Evolutionary conservation across 768 basidiomycete species (phyloP), one percentile per base, ranked within the genome.

Genomic region (Hemileccinum rubropunctum): DNA sequence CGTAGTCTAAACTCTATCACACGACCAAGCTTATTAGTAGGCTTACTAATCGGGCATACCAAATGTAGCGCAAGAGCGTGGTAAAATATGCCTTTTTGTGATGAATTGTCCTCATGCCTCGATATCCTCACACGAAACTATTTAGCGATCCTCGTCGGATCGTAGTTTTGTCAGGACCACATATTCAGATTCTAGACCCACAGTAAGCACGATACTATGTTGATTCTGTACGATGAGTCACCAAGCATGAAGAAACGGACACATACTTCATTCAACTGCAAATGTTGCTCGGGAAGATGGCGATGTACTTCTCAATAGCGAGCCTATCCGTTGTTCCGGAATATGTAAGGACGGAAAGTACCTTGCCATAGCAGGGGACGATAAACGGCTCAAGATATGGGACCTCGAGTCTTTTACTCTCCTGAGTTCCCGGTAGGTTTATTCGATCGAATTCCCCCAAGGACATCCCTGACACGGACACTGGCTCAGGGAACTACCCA

Each of bases 301-400:
- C 41, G 65, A 65, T 7, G 58, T 54, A 4, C 36, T 77, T 3
- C 35, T 73, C 18, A 77, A 77, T 52, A 71, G 79, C 7, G 84
- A 84, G 0, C 80, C 80, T 4, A 71, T 91, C 39, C 74, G 80
- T 43, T 84, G 81, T 56, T 76, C 78, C 15, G 82, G 78, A 1
- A 63, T 84, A 5, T 79, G 81, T 58, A 45, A 53, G 6, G 65
- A 66, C 0, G 71, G 67, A 47, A 65, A 53, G 27, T 76, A 82
- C 56, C 66, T 92, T 14, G 79, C 81, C 5, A 86, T 86, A 2
- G 70, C 75, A 0, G 83, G 80, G 8, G 93, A 95, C 47, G 89
- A 94, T 67, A 98, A 98, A 69, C 67, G 68, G 45, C 71, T 98
- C 58, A 85, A 79, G 55, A 74, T 95, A 10, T 94, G 88, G 85